Percentiles rank a stretch among this genome's conserved stretches.
phyloP scores from a whole-genome alignment of 306 rosid species.

The Vicia sativa region DNA sequence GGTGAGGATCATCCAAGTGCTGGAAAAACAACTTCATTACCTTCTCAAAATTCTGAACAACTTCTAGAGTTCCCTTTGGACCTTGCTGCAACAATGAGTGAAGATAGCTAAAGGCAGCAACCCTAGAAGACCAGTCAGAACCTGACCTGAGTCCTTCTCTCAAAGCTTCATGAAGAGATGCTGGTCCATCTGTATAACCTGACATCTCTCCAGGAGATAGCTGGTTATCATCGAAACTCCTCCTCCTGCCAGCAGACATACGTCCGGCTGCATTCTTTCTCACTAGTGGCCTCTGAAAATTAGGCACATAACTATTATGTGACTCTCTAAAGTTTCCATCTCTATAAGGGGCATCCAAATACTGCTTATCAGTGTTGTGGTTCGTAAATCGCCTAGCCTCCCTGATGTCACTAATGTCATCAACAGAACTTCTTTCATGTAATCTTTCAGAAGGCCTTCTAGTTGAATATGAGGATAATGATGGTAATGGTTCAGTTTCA shows the following conservation, averaged over 20 bases:
- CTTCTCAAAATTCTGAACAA: conserved; percentile 91
- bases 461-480: conserved; percentile 59
- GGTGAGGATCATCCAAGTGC: conserved; percentile 99
- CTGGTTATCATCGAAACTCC: conserved; percentile 96
- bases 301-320: conserved; percentile 76
- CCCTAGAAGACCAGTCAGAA: conserved; percentile 98
- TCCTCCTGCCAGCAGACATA: conserved; percentile 85
- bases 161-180: conserved; percentile 93
- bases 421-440: conserved; percentile 68
- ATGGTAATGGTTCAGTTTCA: conserved; percentile 56
- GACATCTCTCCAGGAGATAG: conserved; percentile 77
- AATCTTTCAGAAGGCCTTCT: conserved; percentile 69
- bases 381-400: conserved; percentile 70
- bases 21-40: conserved; percentile 98
- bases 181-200: conserved; percentile 76
- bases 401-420: conserved; percentile 68
- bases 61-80: conserved; percentile 89
- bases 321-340: conserved; percentile 87
- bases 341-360: conserved; percentile 66
- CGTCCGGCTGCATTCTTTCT: conserved; percentile 87
- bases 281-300: conserved; percentile 92
- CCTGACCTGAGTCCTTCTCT: conserved; percentile 89
- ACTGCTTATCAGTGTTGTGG: conserved; percentile 69
- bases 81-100: conserved; percentile 95
- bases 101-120: conserved; percentile 92